phyloP scores from a whole-genome alignment of 2,329 filamentous ascomycete species.

The Cladobotryum mycophilum region DNA sequence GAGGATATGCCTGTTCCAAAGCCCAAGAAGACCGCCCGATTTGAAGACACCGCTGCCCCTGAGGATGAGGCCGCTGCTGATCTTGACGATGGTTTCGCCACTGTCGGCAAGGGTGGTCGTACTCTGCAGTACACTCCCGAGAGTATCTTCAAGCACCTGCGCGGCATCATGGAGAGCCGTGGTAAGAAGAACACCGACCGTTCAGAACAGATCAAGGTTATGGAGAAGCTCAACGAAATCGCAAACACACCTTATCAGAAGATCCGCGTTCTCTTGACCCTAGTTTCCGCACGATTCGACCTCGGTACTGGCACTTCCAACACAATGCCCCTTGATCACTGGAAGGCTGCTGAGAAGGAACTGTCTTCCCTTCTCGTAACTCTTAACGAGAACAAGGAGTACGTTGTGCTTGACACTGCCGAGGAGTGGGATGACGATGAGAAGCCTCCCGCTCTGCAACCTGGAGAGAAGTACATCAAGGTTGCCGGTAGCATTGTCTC shows the following conservation, averaged over 20 bases:
- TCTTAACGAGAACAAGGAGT: slow-evolving; percentile 71
- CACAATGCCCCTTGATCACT: slow-evolving; percentile 92
- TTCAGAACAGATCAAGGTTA: slow-evolving; percentile 86
- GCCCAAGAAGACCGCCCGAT: slow-evolving; percentile 27
- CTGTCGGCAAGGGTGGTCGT: slow-evolving; percentile 83
- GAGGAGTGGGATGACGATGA: slow-evolving; percentile 99
- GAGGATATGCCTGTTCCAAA: slow-evolving; percentile 46
- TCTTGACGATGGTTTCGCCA: slow-evolving; percentile 80
- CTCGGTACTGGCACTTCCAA: slow-evolving; percentile 69
- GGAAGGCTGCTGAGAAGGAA: slow-evolving; percentile 90
- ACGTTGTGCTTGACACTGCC: slow-evolving; percentile 82
- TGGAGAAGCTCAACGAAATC: slow-evolving; percentile 94
- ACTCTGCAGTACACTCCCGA: slow-evolving; percentile 89
- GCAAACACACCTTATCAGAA: slow-evolving; percentile 86
- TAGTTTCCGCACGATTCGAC: slow-evolving; percentile 93
- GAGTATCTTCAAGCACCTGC: slow-evolving; percentile 95
- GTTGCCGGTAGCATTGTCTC: slow-evolving; percentile 92
- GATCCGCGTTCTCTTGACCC: slow-evolving; percentile 82
- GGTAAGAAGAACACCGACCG: slow-evolving; percentile 99
- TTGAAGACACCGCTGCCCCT: slow-evolving; percentile 38
- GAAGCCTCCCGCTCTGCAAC: slow-evolving; percentile 69
- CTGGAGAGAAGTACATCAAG: slow-evolving; percentile 76
- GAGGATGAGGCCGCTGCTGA: slow-evolving; percentile 44
- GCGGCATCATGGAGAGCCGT: slow-evolving; percentile 87
- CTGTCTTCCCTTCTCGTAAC: slow-evolving; percentile 70